These are phyloP conservation scores for Hypseocharis bilobata DNA, from an alignment of 441 rosid species.

Conservation along the genomic window DNA sequence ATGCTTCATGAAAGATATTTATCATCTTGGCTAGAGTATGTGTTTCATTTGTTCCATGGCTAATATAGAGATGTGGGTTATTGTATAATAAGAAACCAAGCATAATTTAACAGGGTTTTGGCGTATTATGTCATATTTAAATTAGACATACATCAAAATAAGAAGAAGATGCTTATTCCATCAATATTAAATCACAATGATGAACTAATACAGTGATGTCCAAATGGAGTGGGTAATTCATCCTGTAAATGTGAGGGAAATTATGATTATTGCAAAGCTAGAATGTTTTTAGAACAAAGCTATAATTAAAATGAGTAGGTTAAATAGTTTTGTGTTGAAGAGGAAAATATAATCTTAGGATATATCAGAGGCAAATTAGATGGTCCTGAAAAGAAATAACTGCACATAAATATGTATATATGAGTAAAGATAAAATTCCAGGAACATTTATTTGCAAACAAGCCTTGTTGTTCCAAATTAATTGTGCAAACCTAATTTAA, in stretches of 20 bases:
- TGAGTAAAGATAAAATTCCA: neutral
- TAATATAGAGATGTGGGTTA: neutral
- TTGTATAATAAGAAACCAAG: neutral
- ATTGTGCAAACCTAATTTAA: neutral
- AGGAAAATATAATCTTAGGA: neutral
- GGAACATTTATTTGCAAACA: neutral
- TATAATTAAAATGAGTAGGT: neutral
- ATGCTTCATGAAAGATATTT: neutral
- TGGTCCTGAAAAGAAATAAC: neutral
- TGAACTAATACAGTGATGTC: neutral
- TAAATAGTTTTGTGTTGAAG: neutral
- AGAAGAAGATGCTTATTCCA: neutral
- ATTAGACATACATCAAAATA: neutral
- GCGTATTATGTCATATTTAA: neutral
- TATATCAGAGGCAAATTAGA: neutral
- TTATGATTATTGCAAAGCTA: no score
- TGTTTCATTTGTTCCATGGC: neutral
- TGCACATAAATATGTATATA: neutral
- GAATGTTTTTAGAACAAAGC: neutral
- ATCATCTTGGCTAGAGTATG: neutral
- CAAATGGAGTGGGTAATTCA: neutral
- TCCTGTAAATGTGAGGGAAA: neutral
- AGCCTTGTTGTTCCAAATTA: neutral
- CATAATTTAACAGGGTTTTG: neutral
- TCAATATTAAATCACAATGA: neutral